Base-by-base conservation (phyloP, 495 filamentous ascomycete species). In the Aspergillus mulundensis region DNA sequence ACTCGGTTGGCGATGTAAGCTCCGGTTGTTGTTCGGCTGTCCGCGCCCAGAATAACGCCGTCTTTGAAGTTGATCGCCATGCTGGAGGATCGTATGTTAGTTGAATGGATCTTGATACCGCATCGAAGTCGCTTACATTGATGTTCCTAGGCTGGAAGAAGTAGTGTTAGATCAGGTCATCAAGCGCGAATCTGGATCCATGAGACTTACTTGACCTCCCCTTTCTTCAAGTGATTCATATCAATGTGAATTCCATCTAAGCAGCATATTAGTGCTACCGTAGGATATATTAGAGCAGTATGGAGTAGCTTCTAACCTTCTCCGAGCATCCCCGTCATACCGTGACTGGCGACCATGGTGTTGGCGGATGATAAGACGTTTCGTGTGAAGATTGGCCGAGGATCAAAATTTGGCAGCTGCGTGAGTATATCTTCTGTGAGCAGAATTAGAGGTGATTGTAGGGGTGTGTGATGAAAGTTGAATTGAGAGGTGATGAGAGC, bases 1-100 rank as follows among this genome's bases (percentile, higher is more conserved):
- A 98, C 95, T 77, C 94, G 87, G 72, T 98, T 98, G 65, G 94
- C 95, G 69, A 98, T 97, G 81, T 96, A 97, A 59, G 94, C 86
- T 66, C 94, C 94, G 53, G 94, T 97, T n/a, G 94, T 97, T 64
- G 94, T 98, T 77, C 94, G 86, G 64, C 91, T 96, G 72, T 98
- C 94, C 61, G 94, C 94, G 52, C 93, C 90, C 28, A 98, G 81
- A 71, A 98, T 95, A 43, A 98, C 95, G 48, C 94, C 94, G 64
- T 95, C 91, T 67, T 92, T 89, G 84, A 97, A 98, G 69, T 94
- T 97, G 64, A 97, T 90, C 36, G 94, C 79, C 79, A 82, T 82
- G 54, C 78, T 82, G 51, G 36, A 39, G 18, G 12, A 16, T 21
- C 10, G 15, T 2, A 28, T 30, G 28, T 39, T 10, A 20, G 50